These are phyloP conservation scores for Aegle marmelos DNA, from an alignment of 345 rosid species.

Conservation along the genomic window DNA sequence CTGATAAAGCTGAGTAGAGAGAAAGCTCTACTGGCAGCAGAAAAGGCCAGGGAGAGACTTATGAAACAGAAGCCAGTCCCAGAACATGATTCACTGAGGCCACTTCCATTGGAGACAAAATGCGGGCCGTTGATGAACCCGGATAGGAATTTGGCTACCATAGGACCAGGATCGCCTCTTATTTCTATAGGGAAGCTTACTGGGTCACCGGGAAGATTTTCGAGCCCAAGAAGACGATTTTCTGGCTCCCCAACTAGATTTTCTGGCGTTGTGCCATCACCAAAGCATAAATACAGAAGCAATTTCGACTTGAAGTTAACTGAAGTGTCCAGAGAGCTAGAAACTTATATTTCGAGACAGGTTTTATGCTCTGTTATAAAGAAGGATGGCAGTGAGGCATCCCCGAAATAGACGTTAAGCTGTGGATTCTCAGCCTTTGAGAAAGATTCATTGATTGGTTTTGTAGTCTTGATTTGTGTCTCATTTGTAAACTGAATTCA, in stretches of 20 bases:
- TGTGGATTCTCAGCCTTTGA: slow-evolving; percentile 58
- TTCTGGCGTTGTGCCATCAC: slow-evolving; percentile 50
- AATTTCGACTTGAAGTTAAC: slow-evolving; percentile 85
- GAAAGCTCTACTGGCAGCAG: slow-evolving; percentile 86
- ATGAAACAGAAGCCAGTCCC: slow-evolving; percentile 42
- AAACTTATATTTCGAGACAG: slow-evolving; percentile 83
- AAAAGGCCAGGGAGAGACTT: slow-evolving; percentile 80
- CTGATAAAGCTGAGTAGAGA: slow-evolving; percentile 76
- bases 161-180: slow-evolving; percentile 42
- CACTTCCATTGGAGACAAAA: slow-evolving; percentile 80
- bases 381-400: slow-evolving; percentile 68
- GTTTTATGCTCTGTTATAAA: slow-evolving; percentile 74
- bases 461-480: slow-evolving; percentile 13
- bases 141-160: slow-evolving; percentile 35
- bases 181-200: slow-evolving; percentile 43
- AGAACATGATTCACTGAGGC: slow-evolving; percentile 55
- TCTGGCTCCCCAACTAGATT: slow-evolving; percentile 57
- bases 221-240: slow-evolving; percentile 88
- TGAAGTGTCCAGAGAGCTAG: slow-evolving; percentile 86
- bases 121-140: slow-evolving; percentile 55
- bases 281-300: slow-evolving; percentile 68
- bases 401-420: slow-evolving; percentile 44
- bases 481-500: not conserved
- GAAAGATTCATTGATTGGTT: slow-evolving; percentile 35
- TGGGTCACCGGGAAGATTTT: slow-evolving; percentile 61